Base-by-base conservation (phyloP, 306 rosid genomes). In the Neltuma alba region DNA sequence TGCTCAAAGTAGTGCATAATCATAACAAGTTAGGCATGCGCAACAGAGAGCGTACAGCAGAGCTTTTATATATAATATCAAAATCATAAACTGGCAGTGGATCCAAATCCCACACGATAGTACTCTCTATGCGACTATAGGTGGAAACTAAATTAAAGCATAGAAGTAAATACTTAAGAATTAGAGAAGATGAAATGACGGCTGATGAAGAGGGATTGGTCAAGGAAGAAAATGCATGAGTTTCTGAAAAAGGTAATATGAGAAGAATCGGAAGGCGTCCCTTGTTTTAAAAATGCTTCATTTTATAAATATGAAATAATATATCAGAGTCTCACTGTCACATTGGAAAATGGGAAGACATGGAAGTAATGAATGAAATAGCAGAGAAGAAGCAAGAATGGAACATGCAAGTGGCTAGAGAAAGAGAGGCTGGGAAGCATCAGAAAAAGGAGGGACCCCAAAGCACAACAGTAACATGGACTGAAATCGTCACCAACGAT, bases 381-480 rank as follows among this genome's bases (percentile, higher is more conserved):
- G 7, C 0, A 6, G 28, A 9, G 28, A 38, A 38, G 10, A 9
- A 38, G 42, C 8, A 6, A 38, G 42, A 38, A 9, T 38, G 10
- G 42, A 52, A 72, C 70, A 84, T 72, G 82, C 80, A 47, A 52
- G 3, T 3, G n/a, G 27, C 7, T n/a, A 11, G 74, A 1, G 44
- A 9, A 4, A 69, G 73, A 80, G 75, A 67, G 61, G 3, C 11
- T 40, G 4, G 58, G 80, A 82, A 80, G 28, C 31, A 85, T 52
- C 11, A 52, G 58, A 20, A 8, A 52, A 52, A 52, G 27, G 25
- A 52, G 25, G 58, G 58, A n/a, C 27, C 58, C 58, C 27, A 52
- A 1, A n/a, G 58, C 54, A 21, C 36, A 45, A 25, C 76, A 48
- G 76, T 70, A 87, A 81, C 89, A 79, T 81, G 80, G 75, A 74